Conservation (phyloP, 2,329 filamentous ascomycete species). For the Acrodontium crateriforme region DNA sequence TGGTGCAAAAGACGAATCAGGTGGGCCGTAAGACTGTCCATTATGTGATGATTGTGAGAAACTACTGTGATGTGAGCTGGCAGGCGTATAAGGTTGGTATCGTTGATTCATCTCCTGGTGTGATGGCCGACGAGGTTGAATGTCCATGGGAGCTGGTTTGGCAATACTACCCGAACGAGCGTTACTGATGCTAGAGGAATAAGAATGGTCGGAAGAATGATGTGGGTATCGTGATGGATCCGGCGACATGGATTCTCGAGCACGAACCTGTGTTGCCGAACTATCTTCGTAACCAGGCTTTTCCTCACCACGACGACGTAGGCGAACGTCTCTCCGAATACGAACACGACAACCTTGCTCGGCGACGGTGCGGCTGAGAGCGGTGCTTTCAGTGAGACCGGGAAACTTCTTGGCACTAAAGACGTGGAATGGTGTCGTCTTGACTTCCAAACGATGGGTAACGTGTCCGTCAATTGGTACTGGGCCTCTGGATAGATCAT, state of each 20-base stretch:
- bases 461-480: constrained; percentile 45
- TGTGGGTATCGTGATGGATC: constrained; percentile 11
- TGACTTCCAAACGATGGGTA: constrained; percentile 78
- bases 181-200: constrained; percentile 19
- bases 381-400: constrained; percentile 77
- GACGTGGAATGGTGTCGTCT: constrained; percentile 74
- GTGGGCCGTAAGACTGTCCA: constrained; percentile 13
- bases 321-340: constrained; percentile 84
- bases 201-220: constrained; percentile 22
- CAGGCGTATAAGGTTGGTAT: constrained; percentile 30
- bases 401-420: constrained; percentile 98
- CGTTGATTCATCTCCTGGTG: constrained; percentile 30
- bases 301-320: constrained; percentile 72
- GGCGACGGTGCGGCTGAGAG: constrained; percentile 76
- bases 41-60: constrained; percentile 22
- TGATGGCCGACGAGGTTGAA: constrained; percentile 27
- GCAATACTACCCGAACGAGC: constrained; percentile 27
- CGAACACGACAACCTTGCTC: constrained; percentile 95
- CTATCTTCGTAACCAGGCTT: constrained; percentile 43
- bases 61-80: constrained; percentile 23
- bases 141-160: constrained; percentile 18
- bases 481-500: constrained; percentile 21
- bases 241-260: constrained; percentile 22
- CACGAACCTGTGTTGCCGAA: constrained; percentile 32
- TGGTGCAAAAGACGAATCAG: constrained; percentile 17